Base-by-base conservation (phyloP, 352 stramenopile species). In the Pythium insidiosum region DNA sequence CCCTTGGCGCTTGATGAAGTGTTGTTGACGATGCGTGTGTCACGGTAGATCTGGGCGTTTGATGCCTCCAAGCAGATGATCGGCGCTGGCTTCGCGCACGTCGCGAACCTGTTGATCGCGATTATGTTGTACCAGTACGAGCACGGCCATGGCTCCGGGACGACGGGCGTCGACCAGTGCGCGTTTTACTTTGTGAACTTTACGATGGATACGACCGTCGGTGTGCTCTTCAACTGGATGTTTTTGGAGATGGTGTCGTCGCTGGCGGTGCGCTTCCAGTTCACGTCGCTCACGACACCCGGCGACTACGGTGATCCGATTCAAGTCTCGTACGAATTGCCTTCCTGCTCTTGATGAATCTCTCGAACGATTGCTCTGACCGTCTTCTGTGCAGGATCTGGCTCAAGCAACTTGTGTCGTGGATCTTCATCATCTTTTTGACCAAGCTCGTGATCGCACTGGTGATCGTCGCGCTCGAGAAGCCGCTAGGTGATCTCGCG, bases 141-240 rank as follows among this genome's bases (percentile, higher is more conserved):
- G 39, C 47, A 72, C 29, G 47, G 61, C 20, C 50, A 69, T n/a
- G 42, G 58, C 30, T 51, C 65, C 38, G 42, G 73, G 19, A 39
- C 33, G 38, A 19, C 35, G 1, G 50, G 46, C 16, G 56, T 60
- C 19, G 56, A 65, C 47, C 50, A 91, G 70, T 94, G 83, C 43
- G 83, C 80, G 2, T 81, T 90, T 36, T 94, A 93, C 47, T 94
- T 93, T 63, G 75, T 94, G 23, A 93, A 94, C 53, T 94, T 93
- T 45, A 84, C 79, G 23, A 62, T 93, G 35, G 83, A 93, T 57
- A 92, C 78, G 51, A 89, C 80, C 6, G 55, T 94, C 31, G 83
- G 83, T 11, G 74, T 94, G 35, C 69, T 91, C 12, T 54, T 94
- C 43, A 94, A 90, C 61, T 94, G 79, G 50, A 37, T 75, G 7